These are phyloP conservation scores for Populus ilicifolia DNA, from an alignment of 345 rosid genomes.

Conservation along the genomic window DNA sequence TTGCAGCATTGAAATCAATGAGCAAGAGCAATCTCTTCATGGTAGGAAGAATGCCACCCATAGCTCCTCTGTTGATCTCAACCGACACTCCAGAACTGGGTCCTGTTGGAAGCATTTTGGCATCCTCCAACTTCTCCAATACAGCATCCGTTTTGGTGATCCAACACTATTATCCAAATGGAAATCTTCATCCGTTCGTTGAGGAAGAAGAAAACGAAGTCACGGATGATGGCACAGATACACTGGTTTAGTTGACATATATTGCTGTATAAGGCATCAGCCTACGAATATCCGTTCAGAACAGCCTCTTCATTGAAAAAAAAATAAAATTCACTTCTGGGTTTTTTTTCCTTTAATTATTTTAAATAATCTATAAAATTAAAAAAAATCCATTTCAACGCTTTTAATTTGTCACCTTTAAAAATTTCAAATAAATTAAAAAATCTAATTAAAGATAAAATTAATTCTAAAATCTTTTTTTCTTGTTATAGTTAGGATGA, in stretches of 20 bases:
- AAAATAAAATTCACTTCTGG: too few species aligned
- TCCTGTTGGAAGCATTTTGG: constrained; percentile 41
- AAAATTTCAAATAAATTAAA: too few species aligned
- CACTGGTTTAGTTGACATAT: not conserved
- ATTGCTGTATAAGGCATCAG: too few species aligned
- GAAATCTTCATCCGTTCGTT: not conserved
- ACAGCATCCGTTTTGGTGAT: constrained; percentile 45
- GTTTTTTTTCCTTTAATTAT: too few species aligned
- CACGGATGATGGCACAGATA: not conserved
- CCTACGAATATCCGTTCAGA: too few species aligned
- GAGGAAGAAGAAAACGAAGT: constrained; percentile 1
- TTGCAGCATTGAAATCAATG: constrained; percentile 26
- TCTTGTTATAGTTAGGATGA: too few species aligned
- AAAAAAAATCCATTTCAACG: too few species aligned
- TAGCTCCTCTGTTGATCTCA: constrained; percentile 22
- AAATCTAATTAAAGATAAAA: too few species aligned
- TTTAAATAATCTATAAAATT: too few species aligned
- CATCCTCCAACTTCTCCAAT: constrained; percentile 41
- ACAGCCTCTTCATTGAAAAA: too few species aligned
- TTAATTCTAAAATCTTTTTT: too few species aligned
- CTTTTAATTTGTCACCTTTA: too few species aligned
- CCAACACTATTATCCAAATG: constrained; percentile 27
- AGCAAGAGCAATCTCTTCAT: constrained; percentile 37
- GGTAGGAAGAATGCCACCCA: constrained; percentile 40
- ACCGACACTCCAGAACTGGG: constrained; percentile 49